Percentiles rank a stretch among this genome's conserved stretches.
These are phyloP conservation scores for Volvox africanus DNA, from an alignment of 139 green algal species.

Conservation along the genomic window DNA sequence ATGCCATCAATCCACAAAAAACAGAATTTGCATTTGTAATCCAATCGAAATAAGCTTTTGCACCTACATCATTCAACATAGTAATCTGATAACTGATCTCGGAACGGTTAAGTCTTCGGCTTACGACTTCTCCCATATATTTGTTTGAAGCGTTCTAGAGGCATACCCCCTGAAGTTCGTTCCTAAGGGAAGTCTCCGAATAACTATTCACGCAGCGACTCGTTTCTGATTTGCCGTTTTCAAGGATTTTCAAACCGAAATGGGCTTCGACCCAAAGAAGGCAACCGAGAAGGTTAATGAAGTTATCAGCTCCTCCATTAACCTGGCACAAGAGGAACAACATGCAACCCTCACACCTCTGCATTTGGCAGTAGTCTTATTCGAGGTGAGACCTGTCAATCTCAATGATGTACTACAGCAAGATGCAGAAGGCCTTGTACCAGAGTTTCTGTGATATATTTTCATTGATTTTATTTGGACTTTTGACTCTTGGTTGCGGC, in stretches of 20 bases:
- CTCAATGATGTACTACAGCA: not conserved
- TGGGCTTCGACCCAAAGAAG: conserved; percentile 73
- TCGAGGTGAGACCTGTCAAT: conserved; percentile 65
- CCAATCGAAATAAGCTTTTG: too few species aligned
- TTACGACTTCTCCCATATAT: too few species aligned
- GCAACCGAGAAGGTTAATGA: conserved; percentile 71
- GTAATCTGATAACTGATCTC: too few species aligned
- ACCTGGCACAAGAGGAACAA: conserved; percentile 69
- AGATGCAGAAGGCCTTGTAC: not conserved
- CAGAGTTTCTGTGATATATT: not conserved
- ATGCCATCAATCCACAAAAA: too few species aligned
- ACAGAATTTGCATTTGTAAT: too few species aligned
- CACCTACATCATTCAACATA: too few species aligned
- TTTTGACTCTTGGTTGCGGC: not conserved
- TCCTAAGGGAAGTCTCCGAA: too few species aligned
- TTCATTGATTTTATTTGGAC: not conserved
- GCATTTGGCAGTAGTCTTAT: conserved; percentile 79
- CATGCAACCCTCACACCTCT: conserved; percentile 74
- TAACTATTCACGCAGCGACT: too few species aligned
- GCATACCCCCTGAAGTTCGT: too few species aligned
- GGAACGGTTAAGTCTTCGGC: too few species aligned
- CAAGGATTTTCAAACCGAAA: not conserved
- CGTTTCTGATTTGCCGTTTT: not conserved
- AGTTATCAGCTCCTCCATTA: conserved; percentile 50
- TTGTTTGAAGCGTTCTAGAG: too few species aligned